Evolutionary conservation across 768 basidiomycete genomes (phyloP).

Genomic region (Gymnopilus dilepis): DNA sequence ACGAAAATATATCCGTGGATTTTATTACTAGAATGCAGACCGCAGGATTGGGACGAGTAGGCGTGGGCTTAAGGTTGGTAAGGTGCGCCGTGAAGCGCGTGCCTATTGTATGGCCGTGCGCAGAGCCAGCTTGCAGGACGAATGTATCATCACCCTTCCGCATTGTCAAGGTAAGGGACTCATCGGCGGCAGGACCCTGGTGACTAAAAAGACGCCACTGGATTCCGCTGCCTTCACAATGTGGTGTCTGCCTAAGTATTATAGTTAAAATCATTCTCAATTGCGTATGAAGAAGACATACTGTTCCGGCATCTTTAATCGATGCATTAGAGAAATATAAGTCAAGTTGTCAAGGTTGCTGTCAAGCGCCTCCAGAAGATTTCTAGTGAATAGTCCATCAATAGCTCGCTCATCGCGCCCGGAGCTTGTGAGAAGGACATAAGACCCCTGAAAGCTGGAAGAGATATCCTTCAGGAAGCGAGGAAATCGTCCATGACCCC

Average conservation of each 20-base stretch:
- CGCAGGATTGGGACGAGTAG: neutral
- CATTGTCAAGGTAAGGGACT: constrained; percentile 30
- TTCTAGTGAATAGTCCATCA: too few species aligned
- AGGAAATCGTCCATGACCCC: too few species aligned
- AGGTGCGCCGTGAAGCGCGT: constrained; percentile 30
- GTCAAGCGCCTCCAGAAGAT: too few species aligned
- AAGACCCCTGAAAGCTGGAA: too few species aligned
- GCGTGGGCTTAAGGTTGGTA: constrained; percentile 26
- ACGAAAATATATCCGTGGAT: too few species aligned
- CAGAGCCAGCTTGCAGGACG: constrained; percentile 33
- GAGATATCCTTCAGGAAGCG: too few species aligned
- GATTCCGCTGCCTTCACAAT: constrained; percentile 39
- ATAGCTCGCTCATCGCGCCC: too few species aligned
- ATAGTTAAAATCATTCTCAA: constrained; percentile 18
- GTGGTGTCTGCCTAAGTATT: constrained; percentile 33
- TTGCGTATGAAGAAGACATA: neutral
- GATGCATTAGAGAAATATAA: too few species aligned
- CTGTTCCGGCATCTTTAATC: too few species aligned
- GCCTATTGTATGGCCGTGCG: constrained; percentile 36
- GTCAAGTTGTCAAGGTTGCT: too few species aligned
- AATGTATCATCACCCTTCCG: constrained; percentile 13
- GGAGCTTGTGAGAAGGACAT: too few species aligned
- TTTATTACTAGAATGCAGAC: too few species aligned
- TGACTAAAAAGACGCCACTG: constrained; percentile 37
- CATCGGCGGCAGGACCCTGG: constrained; percentile 31